Base-by-base conservation (phyloP, 2,329 filamentous ascomycete genomes). In the Calonectria ilicicola region DNA sequence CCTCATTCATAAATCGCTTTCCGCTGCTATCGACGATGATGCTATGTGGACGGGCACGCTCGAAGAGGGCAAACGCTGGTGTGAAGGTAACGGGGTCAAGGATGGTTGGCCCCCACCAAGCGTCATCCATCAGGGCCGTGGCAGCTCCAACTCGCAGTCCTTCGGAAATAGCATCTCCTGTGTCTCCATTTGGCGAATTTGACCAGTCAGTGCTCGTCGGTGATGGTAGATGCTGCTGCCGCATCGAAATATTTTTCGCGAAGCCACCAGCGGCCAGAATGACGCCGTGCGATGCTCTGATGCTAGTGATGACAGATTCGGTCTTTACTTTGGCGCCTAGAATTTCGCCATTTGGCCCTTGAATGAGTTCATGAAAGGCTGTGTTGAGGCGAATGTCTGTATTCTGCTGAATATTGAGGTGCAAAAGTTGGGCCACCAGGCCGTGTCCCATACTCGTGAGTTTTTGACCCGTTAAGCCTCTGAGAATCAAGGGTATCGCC, bases 41-140 rank as follows among this genome's bases (percentile, higher is more conserved):
- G 21, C 32, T 26, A 35, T 65, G 17, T 35, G 67, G 67, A 15
- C 67, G 46, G 17, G 58, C 67, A 12, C 67, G 67, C n/a, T 69
- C 58, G 19, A 56, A 56, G 12, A 69, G 58, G 21, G 67, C 58
- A 26, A 69, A 69, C 4, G 29, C 29, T 26, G 21, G 44, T 5
- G n/a, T 23, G n/a, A 40, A 26, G 14, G 47, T 69, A 26, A 69
- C 67, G 23, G 67, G 67, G 35, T 69, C 67, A 15, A 65, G 35
- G 47, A 69, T 69, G 12, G 67, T 69, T 38, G 67, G 67, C 29
- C 58, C 58, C 67, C 60, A 69, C 67, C 67, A 65, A 6, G 67
- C 67, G 42, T 69, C 67, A 19, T 69, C 67, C 58, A 69, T 53
- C 12, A 69, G 60, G 10, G 67, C 58, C 3, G 58, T 69, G 9